phyloP scores from a whole-genome alignment of 495 filamentous ascomycete genomes.

The Penicillium salamii region DNA sequence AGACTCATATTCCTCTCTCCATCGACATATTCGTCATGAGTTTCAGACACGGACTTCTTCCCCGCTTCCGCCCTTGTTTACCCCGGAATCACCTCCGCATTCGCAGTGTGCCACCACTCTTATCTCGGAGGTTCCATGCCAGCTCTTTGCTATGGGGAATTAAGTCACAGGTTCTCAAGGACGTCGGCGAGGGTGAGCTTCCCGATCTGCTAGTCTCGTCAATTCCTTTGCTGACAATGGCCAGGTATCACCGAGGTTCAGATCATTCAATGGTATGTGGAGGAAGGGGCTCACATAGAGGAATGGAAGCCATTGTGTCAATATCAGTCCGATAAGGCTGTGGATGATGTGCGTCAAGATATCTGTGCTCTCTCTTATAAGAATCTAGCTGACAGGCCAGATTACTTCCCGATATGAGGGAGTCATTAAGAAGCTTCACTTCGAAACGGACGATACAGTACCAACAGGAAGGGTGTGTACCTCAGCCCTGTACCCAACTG shows the following conservation, averaged over 20 bases:
- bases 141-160: conserved; percentile 57
- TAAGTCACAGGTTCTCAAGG: conserved; percentile 87
- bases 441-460: conserved; percentile 93
- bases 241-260: conserved; percentile 95
- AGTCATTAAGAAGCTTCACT: conserved; percentile 93
- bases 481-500: background rate
- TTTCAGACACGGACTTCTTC: conserved; percentile 28
- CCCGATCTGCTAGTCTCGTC: background rate
- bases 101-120: conserved; percentile 17
- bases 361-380: background rate
- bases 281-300: conserved; percentile 92
- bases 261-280: conserved; percentile 99
- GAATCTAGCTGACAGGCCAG: conserved; percentile 33
- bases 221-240: conserved; percentile 8
- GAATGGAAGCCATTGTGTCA: conserved; percentile 98
- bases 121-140: conserved; percentile 57
- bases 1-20: background rate
- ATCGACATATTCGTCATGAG: conserved; percentile 29
- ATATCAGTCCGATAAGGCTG: conserved; percentile 97
- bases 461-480: conserved; percentile 71
- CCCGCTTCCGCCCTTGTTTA: conserved; percentile 25
- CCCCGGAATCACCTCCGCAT: conserved; percentile 30
- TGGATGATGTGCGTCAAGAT: conserved; percentile 67
- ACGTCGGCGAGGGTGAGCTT: conserved; percentile 87
- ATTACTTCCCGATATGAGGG: conserved; percentile 95